These are phyloP conservation scores for Monosporascus sp. DNA, from an alignment of 2,329 filamentous ascomycete species.

Conservation along the genomic window DNA sequence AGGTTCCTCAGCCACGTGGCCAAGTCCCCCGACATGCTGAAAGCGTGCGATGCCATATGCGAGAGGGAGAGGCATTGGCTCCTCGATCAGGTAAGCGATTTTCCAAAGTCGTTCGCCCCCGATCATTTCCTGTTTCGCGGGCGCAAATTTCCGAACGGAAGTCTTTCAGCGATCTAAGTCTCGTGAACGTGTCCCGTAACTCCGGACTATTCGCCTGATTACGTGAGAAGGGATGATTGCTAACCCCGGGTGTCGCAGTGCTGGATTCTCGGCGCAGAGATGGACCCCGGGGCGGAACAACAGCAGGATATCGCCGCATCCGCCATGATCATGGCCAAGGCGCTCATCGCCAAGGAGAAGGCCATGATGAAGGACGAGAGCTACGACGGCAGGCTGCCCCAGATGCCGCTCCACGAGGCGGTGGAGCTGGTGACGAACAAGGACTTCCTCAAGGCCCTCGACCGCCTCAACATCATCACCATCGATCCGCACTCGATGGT, in stretches of 20 bases:
- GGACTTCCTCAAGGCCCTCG: conserved; percentile 52
- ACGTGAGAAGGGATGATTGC: too few relatives aligned
- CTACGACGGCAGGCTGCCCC: conserved; percentile 40
- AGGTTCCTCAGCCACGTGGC: conserved; percentile 50
- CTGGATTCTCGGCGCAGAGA: conserved; percentile 66
- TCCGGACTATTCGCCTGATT: too few relatives aligned
- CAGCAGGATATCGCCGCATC: conserved; percentile 53
- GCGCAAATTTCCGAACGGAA: too few relatives aligned
- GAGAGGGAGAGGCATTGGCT: conserved; percentile 71
- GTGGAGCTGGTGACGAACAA: conserved; percentile 51
- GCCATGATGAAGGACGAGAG: conserved; percentile 17
- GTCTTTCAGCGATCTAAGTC: too few relatives aligned
- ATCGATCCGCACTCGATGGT: conserved; percentile 52
- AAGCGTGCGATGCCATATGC: conserved; percentile 52
- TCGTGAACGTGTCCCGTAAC: too few relatives aligned
- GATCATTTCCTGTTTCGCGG: too few relatives aligned
- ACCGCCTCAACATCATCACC: conserved; percentile 53
- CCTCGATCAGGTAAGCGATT: conserved; percentile 43
- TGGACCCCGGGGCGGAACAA: conserved; percentile 65
- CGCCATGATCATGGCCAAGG: conserved; percentile 54
- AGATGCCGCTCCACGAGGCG: conserved; percentile 43
- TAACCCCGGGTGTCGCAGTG: conserved; percentile 37
- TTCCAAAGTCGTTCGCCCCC: too few relatives aligned
- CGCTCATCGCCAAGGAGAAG: conserved; percentile 44
- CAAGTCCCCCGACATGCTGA: conserved; percentile 45